Conservation (phyloP, 208 protist species). For the Crithidia thermophila region DNA sequence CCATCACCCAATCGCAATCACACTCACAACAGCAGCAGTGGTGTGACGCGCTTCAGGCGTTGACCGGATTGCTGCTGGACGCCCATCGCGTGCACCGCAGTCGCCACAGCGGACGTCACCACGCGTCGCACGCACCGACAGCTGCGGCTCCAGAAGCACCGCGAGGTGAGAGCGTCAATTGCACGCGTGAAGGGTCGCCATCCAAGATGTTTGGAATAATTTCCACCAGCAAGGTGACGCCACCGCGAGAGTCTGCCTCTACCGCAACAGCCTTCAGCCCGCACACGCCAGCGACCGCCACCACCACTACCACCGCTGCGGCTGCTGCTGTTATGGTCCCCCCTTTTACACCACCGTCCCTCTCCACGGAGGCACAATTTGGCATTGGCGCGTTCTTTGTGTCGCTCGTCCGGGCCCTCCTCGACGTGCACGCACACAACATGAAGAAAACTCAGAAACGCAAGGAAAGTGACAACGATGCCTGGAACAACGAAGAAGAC, state of each 20-base stretch:
- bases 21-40: conserved; percentile 17
- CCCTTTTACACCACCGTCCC: conserved; percentile 7
- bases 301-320: too few relatives aligned
- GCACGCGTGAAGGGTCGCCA: conserved; percentile 1
- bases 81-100: conserved; percentile 9
- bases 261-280: not conserved
- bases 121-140: not conserved
- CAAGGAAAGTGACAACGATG: too few relatives aligned
- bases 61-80: conserved; percentile 15
- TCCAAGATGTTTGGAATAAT: too few relatives aligned
- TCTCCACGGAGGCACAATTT: conserved; percentile 44
- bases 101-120: not conserved
- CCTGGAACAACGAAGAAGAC: too few relatives aligned
- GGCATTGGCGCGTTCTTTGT: conserved; percentile 44
- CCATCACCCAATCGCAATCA: too few relatives aligned
- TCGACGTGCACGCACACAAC: conserved; percentile 30
- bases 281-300: too few relatives aligned
- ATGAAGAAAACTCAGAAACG: too few relatives aligned
- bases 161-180: not conserved
- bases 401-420: conserved; percentile 31
- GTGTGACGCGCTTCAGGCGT: conserved; percentile 21
- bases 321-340: not conserved
- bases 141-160: not conserved
- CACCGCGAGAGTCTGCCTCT: not conserved
- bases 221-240: too few relatives aligned